A percentile compares a stretch with the other conserved stretches of the same genome.
phyloP scores from a whole-genome alignment of 2,329 filamentous ascomycete species.

The Phaeosphaeriaceae sp. region DNA sequence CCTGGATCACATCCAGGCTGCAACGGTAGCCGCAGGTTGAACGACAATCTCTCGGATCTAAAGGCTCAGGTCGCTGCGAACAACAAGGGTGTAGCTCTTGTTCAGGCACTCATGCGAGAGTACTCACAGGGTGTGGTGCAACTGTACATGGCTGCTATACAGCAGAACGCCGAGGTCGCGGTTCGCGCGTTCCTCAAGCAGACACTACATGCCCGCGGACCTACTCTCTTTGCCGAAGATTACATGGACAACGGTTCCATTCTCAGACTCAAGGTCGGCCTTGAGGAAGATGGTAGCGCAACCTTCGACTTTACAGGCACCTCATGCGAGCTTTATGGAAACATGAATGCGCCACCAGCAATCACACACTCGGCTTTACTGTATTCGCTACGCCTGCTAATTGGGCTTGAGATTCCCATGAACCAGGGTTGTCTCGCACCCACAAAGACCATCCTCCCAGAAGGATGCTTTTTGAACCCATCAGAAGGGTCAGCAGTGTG shows the following conservation, averaged over 20 bases:
- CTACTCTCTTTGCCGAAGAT: slow-evolving; percentile 40
- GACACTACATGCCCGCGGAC: slow-evolving; percentile 19
- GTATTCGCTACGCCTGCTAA: slow-evolving; percentile 39
- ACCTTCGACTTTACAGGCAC: slow-evolving; percentile 54
- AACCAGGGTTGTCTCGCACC: slow-evolving; percentile 45
- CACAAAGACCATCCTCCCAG: slow-evolving; percentile 33
- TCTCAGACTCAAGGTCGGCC: slow-evolving; percentile 45
- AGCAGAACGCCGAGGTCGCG: slow-evolving; percentile 42
- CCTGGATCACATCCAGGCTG: slow-evolving; percentile 40
- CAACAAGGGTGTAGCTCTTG: slow-evolving; percentile 44
- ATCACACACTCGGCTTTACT: slow-evolving; percentile 46
- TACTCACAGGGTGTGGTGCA: slow-evolving; percentile 46
- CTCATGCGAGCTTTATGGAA: slow-evolving; percentile 42
- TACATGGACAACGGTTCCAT: slow-evolving; percentile 53
- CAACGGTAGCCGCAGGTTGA: slow-evolving; percentile 38
- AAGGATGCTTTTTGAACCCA: slow-evolving; percentile 38
- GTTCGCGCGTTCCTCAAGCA: slow-evolving; percentile 42
- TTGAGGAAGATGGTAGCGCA: slow-evolving; percentile 41
- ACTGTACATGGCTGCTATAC: slow-evolving; percentile 53
- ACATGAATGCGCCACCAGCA: slow-evolving; percentile 40
- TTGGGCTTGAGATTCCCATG: slow-evolving; percentile 41
- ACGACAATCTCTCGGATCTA: slow-evolving; percentile 48
- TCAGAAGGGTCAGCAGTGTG: slow-evolving; percentile 35
- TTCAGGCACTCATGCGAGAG: slow-evolving; percentile 47
- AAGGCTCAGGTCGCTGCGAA: slow-evolving; percentile 48